These are phyloP conservation scores for Sugiyamaella chiloensis DNA, from an alignment of 805 yeast genomes.

Conservation along the genomic window DNA sequence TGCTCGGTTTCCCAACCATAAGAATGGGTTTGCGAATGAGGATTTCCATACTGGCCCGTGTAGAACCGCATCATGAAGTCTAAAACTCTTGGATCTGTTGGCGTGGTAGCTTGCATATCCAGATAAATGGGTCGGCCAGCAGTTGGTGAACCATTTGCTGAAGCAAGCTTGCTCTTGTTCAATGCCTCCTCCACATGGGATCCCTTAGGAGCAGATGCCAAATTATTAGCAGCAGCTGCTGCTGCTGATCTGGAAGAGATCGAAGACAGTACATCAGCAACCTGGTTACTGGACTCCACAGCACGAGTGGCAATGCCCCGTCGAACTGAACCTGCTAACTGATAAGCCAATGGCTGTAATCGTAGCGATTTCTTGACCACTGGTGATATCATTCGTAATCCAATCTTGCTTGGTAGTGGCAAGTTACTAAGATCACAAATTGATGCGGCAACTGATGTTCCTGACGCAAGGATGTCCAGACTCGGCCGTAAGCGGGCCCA, in stretches of 20 bases:
- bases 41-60: constrained; percentile 95
- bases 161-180: constrained; percentile 21
- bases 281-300: constrained; percentile 6
- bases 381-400: no score
- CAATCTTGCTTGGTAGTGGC: no score
- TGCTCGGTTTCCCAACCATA: constrained; percentile 99
- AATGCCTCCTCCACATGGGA: constrained; percentile 22
- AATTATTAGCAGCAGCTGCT: constrained; percentile 11
- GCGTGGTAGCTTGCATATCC: constrained; percentile 98
- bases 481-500: no score
- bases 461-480: no score
- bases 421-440: no score
- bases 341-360: no score
- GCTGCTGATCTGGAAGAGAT: constrained; percentile 16
- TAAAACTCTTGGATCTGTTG: constrained; percentile 93
- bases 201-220: constrained; percentile 24
- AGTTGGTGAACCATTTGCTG: constrained; percentile 7
- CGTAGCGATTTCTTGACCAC: no score
- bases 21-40: constrained; percentile 94
- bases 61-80: constrained; percentile 37
- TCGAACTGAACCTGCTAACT: no score
- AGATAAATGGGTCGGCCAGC: constrained; percentile 78
- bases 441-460: no score
- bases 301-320: no score
- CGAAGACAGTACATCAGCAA: constrained; percentile 21